Base-by-base conservation (phyloP, 495 filamentous ascomycete genomes). In the Penicillium atrosanguineum region DNA sequence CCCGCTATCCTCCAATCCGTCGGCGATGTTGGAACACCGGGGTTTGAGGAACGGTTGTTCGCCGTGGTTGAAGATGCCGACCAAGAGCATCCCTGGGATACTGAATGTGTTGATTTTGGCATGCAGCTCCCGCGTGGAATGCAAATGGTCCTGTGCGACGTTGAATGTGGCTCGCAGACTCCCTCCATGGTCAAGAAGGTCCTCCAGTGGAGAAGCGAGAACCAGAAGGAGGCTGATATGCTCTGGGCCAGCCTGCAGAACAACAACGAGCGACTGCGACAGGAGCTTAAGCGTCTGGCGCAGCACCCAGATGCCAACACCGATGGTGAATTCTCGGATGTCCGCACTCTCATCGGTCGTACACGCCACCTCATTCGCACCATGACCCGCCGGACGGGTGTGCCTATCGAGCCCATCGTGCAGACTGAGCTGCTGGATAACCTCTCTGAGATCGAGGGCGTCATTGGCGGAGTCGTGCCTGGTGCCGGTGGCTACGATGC, bases 401-500 rank as follows among this genome's bases (percentile, higher is more conserved):
- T 95, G n/a, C 91, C 91, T 2, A 92, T 98, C 56, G 94, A 98
- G 74, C 94, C 94, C 0, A 78, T 77, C 21, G 85, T 85, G 43
- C 95, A 97, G 77, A 95, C 89, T 7, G 80, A 80, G 60, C 73
- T 98, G 54, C 71, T 98, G 37, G 87, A 98, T 71, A 87, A 83
- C 38, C 77, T 89, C 48, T 83, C 79, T 18, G 66, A 69, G 19
- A 68, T 97, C 2, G 79, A 86, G 0, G 95, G 95, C 14, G 90
- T 97, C 7, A 79, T 90, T 50, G 94, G 90, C 1, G 93, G 91
- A 8, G 90, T 97, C 3, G 95, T 96, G 0, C 94, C 94, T 5
- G 94, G 94, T 2, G 94, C 94, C 7, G 94, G 94, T 25, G 94
- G 94, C 3, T 97, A 87, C 65, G 94, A 98, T 81, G 94, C 94